phyloP scores from a whole-genome alignment of 306 rosid genomes.

The Glycyrrhiza uralensis region DNA sequence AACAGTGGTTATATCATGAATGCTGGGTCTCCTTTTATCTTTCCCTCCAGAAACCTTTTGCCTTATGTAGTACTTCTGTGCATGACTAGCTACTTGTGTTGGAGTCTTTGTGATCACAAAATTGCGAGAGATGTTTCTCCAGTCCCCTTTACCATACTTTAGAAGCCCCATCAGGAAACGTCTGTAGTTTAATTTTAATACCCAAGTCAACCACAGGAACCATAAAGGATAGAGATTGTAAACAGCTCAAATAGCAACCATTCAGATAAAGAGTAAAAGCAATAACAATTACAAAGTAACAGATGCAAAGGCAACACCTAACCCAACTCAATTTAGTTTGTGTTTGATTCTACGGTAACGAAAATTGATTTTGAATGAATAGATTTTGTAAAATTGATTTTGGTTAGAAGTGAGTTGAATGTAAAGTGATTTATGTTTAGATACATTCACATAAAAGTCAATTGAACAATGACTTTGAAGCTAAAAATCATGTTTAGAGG shows the following conservation, averaged over 20 bases:
- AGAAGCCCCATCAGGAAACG: slow-evolving; percentile 83
- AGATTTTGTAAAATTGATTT: too few species aligned
- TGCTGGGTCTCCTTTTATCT: slow-evolving; percentile 89
- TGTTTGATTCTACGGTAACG: too few species aligned
- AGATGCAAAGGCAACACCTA: not conserved
- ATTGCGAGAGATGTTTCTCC: slow-evolving; percentile 88
- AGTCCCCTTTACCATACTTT: slow-evolving; percentile 87
- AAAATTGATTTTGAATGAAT: too few species aligned
- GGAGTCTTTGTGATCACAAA: slow-evolving; percentile 68
- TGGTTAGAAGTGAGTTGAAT: too few species aligned
- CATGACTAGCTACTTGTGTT: slow-evolving; percentile 53
- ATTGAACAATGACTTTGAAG: too few species aligned
- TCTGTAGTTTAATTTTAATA: slow-evolving; percentile 37
- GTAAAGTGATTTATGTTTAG: too few species aligned
- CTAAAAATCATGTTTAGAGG: too few species aligned
- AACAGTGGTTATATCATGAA: slow-evolving; percentile 84
- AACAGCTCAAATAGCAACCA: not conserved
- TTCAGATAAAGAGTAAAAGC: not conserved
- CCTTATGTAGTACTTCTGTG: slow-evolving; percentile 83
- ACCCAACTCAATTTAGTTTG: not conserved
- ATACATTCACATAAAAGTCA: too few species aligned
- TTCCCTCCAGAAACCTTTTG: slow-evolving; percentile 83
- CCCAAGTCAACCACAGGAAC: slow-evolving; percentile 2
- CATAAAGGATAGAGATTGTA: not conserved
- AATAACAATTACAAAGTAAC: not conserved